Evolutionary conservation across 1,139 yeast species (phyloP).

Genomic region (Taiozyma onychis): DNA sequence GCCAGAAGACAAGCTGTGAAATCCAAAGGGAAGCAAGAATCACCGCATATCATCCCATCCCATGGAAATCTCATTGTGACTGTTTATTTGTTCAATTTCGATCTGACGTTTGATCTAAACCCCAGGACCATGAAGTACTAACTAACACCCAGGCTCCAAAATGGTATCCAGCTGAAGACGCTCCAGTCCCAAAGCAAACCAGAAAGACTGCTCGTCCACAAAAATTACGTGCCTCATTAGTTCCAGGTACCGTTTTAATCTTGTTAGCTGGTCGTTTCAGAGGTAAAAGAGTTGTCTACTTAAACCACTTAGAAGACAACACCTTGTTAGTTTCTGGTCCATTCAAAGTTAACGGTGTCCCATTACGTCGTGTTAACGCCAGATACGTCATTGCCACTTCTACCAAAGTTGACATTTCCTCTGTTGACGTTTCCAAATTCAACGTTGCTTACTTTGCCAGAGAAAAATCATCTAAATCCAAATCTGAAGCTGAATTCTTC

Average conservation of each 20-base stretch:
- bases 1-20: not conserved
- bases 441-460: conserved; percentile 96
- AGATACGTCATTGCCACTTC: conserved; percentile 99
- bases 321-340: conserved; percentile 98
- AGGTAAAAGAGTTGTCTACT: conserved; percentile 99
- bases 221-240: conserved; percentile 93
- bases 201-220: conserved; percentile 94
- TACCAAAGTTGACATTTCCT: conserved; percentile 75
- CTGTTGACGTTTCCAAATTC: conserved; percentile 88
- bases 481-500: conserved; percentile 95
- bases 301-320: conserved; percentile 98
- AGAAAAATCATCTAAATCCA: conserved; percentile 76
- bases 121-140: conserved; percentile 9
- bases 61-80: not conserved
- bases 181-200: conserved; percentile 76
- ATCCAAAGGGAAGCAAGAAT: not conserved
- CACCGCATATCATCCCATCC: too few relatives aligned
- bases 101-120: not conserved
- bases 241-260: conserved; percentile 98
- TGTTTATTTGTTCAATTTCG: not conserved
- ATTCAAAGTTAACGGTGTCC: conserved; percentile 99
- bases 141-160: conserved; percentile 56
- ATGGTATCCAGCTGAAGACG: conserved; percentile 96
- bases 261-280: conserved; percentile 99
- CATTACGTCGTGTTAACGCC: conserved; percentile 98